Percentiles rank a stretch among this genome's conserved stretches.
Evolutionary conservation across 2,329 filamentous ascomycete species (phyloP).

Genomic region (Calonectria pseudoturangicola): DNA sequence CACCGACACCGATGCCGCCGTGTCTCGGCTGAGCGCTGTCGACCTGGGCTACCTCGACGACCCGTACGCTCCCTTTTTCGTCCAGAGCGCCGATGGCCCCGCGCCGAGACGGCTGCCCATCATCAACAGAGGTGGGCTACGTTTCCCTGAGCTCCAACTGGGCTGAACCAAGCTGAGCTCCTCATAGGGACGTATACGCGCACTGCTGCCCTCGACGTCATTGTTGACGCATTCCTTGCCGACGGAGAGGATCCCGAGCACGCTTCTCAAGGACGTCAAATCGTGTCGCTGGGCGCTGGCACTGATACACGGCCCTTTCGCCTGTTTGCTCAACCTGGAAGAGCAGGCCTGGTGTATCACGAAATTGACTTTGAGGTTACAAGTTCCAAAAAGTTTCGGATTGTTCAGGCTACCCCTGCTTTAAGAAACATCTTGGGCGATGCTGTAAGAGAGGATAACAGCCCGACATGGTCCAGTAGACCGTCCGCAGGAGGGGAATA

Average conservation of each 20-base stretch:
- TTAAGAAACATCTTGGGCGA: constrained; percentile 64
- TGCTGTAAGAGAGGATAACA: constrained; percentile 54
- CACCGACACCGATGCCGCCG: constrained; percentile 93
- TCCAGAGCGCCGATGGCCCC: constrained; percentile 67
- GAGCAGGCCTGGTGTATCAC: constrained; percentile 81
- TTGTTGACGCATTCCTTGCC: constrained; percentile 83
- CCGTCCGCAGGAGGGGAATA: constrained; percentile 66
- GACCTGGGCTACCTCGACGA: constrained; percentile 90
- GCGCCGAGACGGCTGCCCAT: constrained; percentile 85
- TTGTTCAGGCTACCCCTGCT: constrained; percentile 67
- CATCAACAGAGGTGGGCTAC: constrained; percentile 87
- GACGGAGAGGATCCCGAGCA: constrained; percentile 53
- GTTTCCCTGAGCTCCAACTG: constrained; percentile 13
- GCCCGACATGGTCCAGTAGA: constrained; percentile 67
- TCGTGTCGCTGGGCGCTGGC: constrained; percentile 93
- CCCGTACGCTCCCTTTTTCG: constrained; percentile 83
- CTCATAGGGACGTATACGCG: constrained; percentile 91
- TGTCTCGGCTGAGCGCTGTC: constrained; percentile 92
- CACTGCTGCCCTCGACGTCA: constrained; percentile 86
- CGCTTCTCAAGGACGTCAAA: constrained; percentile 75
- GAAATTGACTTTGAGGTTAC: constrained; percentile 92
- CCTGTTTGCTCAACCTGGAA: constrained; percentile 71
- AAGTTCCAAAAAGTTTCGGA: constrained; percentile 78
- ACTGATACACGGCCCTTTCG: constrained; percentile 94
- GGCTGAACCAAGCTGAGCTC: constrained; percentile 43